Conservation (phyloP, 306 rosid genomes). For the Cucurbita maxima region DNA sequence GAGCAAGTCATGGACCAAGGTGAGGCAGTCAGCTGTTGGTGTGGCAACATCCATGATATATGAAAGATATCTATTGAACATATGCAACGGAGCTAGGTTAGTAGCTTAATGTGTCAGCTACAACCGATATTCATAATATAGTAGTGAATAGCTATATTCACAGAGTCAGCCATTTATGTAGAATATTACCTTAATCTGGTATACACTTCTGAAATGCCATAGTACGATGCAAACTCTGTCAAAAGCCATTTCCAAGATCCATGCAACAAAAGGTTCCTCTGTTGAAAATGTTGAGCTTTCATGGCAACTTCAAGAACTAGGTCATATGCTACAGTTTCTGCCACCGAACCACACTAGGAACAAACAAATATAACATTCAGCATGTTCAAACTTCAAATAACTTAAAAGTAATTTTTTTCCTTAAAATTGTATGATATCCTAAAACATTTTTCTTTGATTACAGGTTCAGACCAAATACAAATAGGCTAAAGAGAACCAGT, state of each 20-base stretch:
- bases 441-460: background rate
- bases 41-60: constrained; percentile 98
- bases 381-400: background rate
- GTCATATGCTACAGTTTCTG: constrained; percentile 96
- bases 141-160: background rate
- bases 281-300: constrained; percentile 86
- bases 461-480: background rate
- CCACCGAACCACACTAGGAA: constrained; percentile 75
- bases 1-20: constrained; percentile 54
- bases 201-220: constrained; percentile 83
- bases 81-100: constrained; percentile 8
- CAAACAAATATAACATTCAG: background rate
- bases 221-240: constrained; percentile 78
- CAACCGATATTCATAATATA: background rate
- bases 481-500: background rate
- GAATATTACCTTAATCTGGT: constrained; percentile 68
- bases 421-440: background rate
- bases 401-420: background rate
- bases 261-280: constrained; percentile 56
- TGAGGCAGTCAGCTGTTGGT: constrained; percentile 96
- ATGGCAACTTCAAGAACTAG: constrained; percentile 79
- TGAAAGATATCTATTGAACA: constrained; percentile 51
- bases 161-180: background rate
- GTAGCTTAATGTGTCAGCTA: background rate
- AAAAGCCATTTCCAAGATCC: constrained; percentile 99